Conservation (phyloP, 2,329 filamentous ascomycete species). For the Venturia nashicola region DNA sequence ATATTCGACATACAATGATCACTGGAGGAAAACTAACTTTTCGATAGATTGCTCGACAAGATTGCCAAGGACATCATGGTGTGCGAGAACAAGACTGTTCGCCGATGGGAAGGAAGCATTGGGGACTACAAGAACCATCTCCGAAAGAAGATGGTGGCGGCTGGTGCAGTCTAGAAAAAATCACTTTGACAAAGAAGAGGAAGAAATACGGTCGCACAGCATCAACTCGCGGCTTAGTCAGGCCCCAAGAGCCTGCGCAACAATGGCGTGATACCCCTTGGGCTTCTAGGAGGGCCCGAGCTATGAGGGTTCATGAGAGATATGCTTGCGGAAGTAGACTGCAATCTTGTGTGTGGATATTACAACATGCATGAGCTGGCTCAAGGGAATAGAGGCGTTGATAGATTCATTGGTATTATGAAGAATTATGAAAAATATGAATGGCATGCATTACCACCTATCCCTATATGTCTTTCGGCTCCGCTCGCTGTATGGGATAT, state of each 20-base stretch:
- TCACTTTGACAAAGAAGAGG: neutral
- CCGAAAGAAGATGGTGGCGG: constrained; percentile 94
- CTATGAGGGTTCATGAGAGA: neutral
- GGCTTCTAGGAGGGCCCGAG: neutral
- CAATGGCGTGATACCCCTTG: neutral
- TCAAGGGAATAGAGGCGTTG: neutral
- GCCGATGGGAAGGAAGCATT: constrained; percentile 78
- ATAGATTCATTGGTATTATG: neutral
- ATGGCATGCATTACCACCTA: neutral
- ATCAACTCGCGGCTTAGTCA: neutral
- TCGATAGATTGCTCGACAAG: constrained; percentile 85
- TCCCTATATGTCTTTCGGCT: neutral
- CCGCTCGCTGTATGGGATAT: neutral
- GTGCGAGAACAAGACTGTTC: constrained; percentile 94
- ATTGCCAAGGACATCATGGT: constrained; percentile 99
- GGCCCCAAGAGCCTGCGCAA: neutral
- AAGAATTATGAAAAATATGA: constrained; percentile 1
- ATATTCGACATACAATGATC: neutral
- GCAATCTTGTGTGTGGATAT: neutral
- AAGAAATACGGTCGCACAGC: neutral
- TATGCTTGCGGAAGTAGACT: neutral
- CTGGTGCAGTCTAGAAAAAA: constrained; percentile 68
- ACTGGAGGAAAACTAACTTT: constrained; percentile 12
- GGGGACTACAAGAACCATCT: constrained; percentile 96
- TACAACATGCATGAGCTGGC: neutral